Base-by-base conservation (phyloP, 306 rosid genomes). In the Trifolium dubium region DNA sequence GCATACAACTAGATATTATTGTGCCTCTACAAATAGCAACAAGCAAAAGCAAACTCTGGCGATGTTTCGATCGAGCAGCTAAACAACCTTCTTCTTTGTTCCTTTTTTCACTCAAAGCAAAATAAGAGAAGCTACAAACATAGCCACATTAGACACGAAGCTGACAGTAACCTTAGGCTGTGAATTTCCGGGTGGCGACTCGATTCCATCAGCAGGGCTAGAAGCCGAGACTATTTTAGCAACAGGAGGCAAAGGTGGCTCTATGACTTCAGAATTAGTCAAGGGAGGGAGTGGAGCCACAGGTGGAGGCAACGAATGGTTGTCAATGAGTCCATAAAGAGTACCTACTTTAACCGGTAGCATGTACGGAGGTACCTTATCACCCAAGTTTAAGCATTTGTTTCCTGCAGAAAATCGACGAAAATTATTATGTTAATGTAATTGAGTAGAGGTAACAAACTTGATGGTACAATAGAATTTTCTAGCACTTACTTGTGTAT, bases 401-500 rank as follows among this genome's bases (percentile, higher is more conserved):
- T 85, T 93, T 68, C 78, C 97, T 93, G 89, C 92, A 71, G 56
- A 53, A 54, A 8, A 54, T 23, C 23, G 23, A 23, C 23, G 23
- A 23, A 23, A 23, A 23, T 23, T 23, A 23, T 23, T 0, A 23
- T 58, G 32, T 54, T 14, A 8, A 19, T 9, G 19, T 3, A 18
- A 18, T 8, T 19, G 31, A 23, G n/a, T n/a, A n/a, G 5, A 54
- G 2, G 12, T 54, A 54, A 54, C 6, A 19, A 19, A 19, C 5
- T 54, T 54, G 12, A 54, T 8, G n/a, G 14, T 54, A 19, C 14
- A 3, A 8, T 23, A 9, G 11, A 54, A 54, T 54, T 54, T 6
- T 54, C 61, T 54, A 54, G 30, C 46, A 74, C 94, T 86, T 86
- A 91, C 98, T 86, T 84, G 81, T 86, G 90, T 91, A 93, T 86